A percentile compares a stretch with the other conserved stretches of the same genome.
Conservation (phyloP, 192 early-diverging fungal genomes). For the Podila epigama region DNA sequence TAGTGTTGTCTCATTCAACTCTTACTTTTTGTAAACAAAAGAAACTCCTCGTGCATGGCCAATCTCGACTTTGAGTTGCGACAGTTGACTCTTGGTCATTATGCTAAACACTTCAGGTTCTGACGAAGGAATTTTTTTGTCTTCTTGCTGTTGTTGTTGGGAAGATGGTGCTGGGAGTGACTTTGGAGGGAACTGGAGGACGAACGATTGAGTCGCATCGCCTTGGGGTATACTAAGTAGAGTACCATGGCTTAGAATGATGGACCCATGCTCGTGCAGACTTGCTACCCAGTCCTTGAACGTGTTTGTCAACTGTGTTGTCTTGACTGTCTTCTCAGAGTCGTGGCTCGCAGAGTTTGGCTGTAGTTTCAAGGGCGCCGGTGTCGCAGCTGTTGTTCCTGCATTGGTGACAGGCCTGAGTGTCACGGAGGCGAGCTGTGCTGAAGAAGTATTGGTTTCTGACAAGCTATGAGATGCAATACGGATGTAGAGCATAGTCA, state of each 20-base stretch:
- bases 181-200: slow-evolving; percentile 53
- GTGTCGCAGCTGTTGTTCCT: slow-evolving; percentile 19
- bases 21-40: slow-evolving; percentile 40
- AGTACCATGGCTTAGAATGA: slow-evolving; percentile 56
- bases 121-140: slow-evolving; percentile 5
- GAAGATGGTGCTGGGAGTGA: slow-evolving; percentile 9
- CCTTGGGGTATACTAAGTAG: slow-evolving; percentile 29
- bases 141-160: slow-evolving; percentile 10
- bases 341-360: slow-evolving; percentile 38
- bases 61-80: slow-evolving; percentile 47
- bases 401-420: slow-evolving; percentile 31
- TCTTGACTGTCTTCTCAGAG: slow-evolving; percentile 25
- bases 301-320: slow-evolving; percentile 1
- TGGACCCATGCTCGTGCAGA: slow-evolving; percentile 10
- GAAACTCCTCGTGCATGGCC: slow-evolving; percentile 37
- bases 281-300: slow-evolving; percentile 39
- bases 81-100: slow-evolving; percentile 23
- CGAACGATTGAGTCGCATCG: slow-evolving; percentile 21
- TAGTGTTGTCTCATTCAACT: background rate
- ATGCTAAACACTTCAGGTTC: slow-evolving; percentile 40
- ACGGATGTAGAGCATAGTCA: no score
- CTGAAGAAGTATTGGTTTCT: slow-evolving; percentile 13
- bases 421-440: slow-evolving; percentile 27
- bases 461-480: slow-evolving; percentile 22
- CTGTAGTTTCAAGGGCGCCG: slow-evolving; percentile 41